Evolutionary conservation across 495 filamentous ascomycete species (phyloP).

Genomic region (Tuber brumale): DNA sequence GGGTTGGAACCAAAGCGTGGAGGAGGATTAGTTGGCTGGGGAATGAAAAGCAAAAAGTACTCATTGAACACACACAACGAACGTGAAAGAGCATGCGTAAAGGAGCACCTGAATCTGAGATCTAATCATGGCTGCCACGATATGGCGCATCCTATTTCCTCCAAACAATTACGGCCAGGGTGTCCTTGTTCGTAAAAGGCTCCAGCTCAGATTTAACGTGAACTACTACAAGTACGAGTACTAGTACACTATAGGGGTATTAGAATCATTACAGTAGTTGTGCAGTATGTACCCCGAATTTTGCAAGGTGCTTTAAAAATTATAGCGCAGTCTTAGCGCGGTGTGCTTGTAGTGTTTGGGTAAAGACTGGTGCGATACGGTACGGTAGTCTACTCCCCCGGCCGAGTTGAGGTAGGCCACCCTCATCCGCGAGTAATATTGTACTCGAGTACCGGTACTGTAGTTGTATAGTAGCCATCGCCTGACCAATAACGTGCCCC

Average conservation of each 20-base stretch:
- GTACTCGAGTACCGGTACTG: no score
- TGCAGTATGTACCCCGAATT: constrained; percentile 2
- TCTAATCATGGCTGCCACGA: neutral
- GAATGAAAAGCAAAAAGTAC: neutral
- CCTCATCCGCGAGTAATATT: no score
- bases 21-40: neutral
- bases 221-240: neutral
- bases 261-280: neutral
- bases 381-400: no score
- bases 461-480: no score
- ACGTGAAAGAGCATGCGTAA: neutral
- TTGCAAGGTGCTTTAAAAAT: constrained; percentile 4
- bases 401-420: no score
- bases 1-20: neutral
- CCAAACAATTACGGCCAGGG: neutral
- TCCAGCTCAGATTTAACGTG: neutral
- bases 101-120: neutral
- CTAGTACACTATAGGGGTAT: neutral
- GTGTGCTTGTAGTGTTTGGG: neutral
- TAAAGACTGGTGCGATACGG: neutral
- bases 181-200: neutral
- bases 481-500: no score
- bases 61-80: neutral
- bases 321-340: neutral
- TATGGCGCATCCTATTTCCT: neutral